Percentiles rank a stretch among this genome's conserved stretches.
phyloP scores from a whole-genome alignment of 2,329 filamentous ascomycete genomes.

The Paraphoma chrysanthemicola region DNA sequence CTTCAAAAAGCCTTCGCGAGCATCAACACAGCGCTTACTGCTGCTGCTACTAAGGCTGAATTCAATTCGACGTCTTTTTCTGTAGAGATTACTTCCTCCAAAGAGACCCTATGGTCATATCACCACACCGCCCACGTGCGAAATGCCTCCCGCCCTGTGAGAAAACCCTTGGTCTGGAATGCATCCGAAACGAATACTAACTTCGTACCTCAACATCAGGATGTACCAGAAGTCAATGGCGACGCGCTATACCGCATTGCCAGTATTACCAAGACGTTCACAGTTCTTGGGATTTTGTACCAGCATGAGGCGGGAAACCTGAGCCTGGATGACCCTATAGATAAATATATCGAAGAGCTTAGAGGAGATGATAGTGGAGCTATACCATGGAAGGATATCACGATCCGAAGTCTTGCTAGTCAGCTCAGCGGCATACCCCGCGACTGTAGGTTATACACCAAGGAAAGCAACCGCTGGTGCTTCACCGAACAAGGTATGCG shows the following conservation, averaged over 20 bases:
- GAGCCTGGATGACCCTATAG: slow-evolving; percentile 42
- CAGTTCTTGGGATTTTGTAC: slow-evolving; percentile 39
- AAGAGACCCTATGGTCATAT: slow-evolving; percentile 47
- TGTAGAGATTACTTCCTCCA: slow-evolving; percentile 48
- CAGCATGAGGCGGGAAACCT: slow-evolving; percentile 44
- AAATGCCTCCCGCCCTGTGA: slow-evolving; percentile 41
- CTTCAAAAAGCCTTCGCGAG: slow-evolving; percentile 38
- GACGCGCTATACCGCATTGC: slow-evolving; percentile 52
- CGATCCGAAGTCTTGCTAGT: slow-evolving; percentile 51
- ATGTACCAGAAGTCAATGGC: slow-evolving; percentile 44
- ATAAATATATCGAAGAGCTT: slow-evolving; percentile 43
- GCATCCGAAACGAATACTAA: too few relatives aligned
- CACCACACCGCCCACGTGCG: slow-evolving; percentile 48
- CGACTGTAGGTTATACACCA: slow-evolving; percentile 34
- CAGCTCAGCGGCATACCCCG: slow-evolving; percentile 53
- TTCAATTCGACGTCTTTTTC: slow-evolving; percentile 49
- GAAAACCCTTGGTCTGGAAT: too few relatives aligned
- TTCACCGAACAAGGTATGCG: slow-evolving; percentile 30
- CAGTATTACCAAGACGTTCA: slow-evolving; percentile 47
- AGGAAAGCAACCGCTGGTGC: slow-evolving; percentile 6
- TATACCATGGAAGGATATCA: slow-evolving; percentile 52
- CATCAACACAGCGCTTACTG: slow-evolving; percentile 34
- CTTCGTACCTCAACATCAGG: slow-evolving; percentile 6
- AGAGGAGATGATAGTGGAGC: slow-evolving; percentile 34
- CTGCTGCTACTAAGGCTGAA: slow-evolving; percentile 33